Conservation (phyloP, 768 basidiomycete species). For the Pholiota microspora region DNA sequence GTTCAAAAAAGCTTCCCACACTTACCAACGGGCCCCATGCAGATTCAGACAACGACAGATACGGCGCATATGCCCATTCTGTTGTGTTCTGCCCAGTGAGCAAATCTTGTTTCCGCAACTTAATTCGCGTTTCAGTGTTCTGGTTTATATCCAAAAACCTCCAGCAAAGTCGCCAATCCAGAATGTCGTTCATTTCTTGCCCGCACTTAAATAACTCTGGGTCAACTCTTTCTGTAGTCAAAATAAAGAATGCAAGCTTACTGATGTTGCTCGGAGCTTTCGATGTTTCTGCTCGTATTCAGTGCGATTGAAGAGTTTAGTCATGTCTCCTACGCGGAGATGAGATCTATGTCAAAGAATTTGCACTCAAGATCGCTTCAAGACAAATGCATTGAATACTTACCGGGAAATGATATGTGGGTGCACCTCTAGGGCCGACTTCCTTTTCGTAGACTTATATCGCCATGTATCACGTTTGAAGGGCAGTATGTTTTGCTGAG, state of each 20-base stretch:
- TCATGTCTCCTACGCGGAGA: constrained; percentile 33
- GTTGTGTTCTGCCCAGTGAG: constrained; percentile 22
- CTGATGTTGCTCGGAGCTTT: constrained; percentile 21
- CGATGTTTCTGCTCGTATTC: constrained; percentile 28
- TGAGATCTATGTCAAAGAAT: constrained; percentile 25
- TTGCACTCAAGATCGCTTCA: not conserved
- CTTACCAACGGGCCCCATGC: constrained; percentile 31
- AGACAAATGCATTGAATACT: not conserved
- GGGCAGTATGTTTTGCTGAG: not conserved
- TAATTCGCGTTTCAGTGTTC: constrained; percentile 29
- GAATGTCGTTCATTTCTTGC: not conserved
- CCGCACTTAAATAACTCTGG: not conserved
- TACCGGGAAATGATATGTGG: constrained; percentile 37
- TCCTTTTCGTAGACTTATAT: constrained; percentile 11
- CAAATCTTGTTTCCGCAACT: constrained; percentile 20
- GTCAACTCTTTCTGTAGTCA: not conserved
- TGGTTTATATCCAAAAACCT: constrained; percentile 24
- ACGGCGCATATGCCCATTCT: constrained; percentile 32
- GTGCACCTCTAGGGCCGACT: constrained; percentile 22
- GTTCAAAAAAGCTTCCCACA: not conserved
- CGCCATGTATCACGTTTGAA: not conserved
- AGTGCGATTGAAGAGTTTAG: constrained; percentile 25
- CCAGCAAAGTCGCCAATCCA: constrained; percentile 25
- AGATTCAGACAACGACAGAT: constrained; percentile 19
- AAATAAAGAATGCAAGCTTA: constrained; percentile 16